Conservation (phyloP, 2,329 filamentous ascomycete species). For the Cercospora citrullina region DNA sequence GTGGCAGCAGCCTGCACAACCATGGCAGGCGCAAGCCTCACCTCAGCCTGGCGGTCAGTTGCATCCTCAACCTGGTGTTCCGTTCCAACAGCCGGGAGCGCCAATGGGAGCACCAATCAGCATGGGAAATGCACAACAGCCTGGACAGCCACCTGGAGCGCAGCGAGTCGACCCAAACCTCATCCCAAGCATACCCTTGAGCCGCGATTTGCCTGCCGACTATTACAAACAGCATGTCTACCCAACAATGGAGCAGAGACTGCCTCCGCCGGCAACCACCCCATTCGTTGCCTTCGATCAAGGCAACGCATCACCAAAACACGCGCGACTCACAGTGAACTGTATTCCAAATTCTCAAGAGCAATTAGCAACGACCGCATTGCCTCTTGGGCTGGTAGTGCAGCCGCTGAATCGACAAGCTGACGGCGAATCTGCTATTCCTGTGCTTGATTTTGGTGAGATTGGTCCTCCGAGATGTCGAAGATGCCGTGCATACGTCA, state of each 20-base stretch:
- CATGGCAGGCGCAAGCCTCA: conserved; percentile 36
- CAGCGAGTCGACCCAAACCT: conserved; percentile 86
- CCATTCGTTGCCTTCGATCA: conserved; percentile 95
- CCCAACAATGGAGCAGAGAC: conserved; percentile 90
- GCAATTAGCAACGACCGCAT: conserved; percentile 72
- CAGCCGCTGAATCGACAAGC: conserved; percentile 85
- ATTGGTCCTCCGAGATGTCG: conserved; percentile 85
- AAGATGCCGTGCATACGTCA: conserved; percentile 93
- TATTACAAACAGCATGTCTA: conserved; percentile 87
- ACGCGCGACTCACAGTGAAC: conserved; percentile 86
- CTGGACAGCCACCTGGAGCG: conserved; percentile 42
- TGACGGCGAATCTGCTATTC: conserved; percentile 81
- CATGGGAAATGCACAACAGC: conserved; percentile 33
- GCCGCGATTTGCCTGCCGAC: conserved; percentile 77
- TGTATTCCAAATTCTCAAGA: conserved; percentile 85
- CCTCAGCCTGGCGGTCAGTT: conserved; percentile 17
- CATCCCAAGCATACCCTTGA: conserved; percentile 84
- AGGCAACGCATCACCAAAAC: conserved; percentile 94
- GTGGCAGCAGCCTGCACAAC: conserved; percentile 43
- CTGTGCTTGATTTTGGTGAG: conserved; percentile 93
- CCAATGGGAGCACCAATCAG: conserved; percentile 34
- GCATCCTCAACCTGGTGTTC: conserved; percentile 14
- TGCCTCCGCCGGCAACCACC: conserved; percentile 82
- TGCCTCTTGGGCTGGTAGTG: conserved; percentile 83
- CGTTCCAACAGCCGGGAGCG: conserved; percentile 23